Evolutionary conservation across 1,284 basidiomycete genomes (phyloP).

Genomic region (Malassezia arunalokei): DNA sequence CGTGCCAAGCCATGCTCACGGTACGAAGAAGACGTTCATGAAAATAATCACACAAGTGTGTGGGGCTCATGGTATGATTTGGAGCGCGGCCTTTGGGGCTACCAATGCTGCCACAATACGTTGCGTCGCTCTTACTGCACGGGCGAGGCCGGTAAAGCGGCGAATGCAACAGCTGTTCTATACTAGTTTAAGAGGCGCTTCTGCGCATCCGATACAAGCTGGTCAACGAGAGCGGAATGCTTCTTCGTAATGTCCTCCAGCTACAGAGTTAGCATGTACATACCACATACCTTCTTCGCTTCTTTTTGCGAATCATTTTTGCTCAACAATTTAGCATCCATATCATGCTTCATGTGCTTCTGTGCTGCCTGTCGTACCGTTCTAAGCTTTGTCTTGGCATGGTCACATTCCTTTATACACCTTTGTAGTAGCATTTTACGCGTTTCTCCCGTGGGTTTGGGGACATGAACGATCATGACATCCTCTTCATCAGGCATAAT

Average conservation of each 20-base stretch:
- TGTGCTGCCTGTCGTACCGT: conserved; percentile 33
- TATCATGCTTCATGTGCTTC: conserved; percentile 41
- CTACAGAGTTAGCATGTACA: background rate
- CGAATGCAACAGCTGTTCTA: conserved; percentile 51
- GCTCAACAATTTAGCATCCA: conserved; percentile 34
- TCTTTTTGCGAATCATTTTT: conserved; percentile 33
- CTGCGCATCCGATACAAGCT: conserved; percentile 7
- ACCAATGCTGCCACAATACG: conserved; percentile 78
- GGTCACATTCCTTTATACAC: conserved; percentile 37
- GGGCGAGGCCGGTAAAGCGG: conserved; percentile 72
- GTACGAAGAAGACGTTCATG: conserved; percentile 60
- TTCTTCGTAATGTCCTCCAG: conserved; percentile 16
- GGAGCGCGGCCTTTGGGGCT: conserved; percentile 70
- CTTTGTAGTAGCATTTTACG: conserved; percentile 33
- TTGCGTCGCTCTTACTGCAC: conserved; percentile 85
- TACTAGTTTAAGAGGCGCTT: conserved; percentile 4
- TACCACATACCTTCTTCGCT: conserved; percentile 19
- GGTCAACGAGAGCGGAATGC: conserved; percentile 5
- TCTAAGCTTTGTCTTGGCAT: conserved; percentile 35
- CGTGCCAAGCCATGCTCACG: conserved; percentile 71
- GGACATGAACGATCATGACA: conserved; percentile 35
- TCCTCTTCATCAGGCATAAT: conserved; percentile 23
- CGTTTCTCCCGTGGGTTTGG: conserved; percentile 38
- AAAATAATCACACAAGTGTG: conserved; percentile 82
- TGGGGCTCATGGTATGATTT: conserved; percentile 93